Evolutionary conservation across 305 asterid genomes (phyloP).

Genomic region (Ruellia speciosa): DNA sequence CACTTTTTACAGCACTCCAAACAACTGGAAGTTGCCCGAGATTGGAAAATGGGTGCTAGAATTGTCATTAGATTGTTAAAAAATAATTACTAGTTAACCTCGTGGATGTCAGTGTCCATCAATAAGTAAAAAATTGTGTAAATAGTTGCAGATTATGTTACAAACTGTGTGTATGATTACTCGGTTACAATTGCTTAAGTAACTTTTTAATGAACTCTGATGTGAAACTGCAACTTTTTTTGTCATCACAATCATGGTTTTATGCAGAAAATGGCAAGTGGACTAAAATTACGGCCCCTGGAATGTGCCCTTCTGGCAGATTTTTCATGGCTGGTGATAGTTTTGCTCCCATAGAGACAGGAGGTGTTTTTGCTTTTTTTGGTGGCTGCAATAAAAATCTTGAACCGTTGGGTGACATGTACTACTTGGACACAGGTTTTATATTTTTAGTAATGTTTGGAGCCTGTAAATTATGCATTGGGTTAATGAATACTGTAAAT

Average conservation of each 20-base stretch:
- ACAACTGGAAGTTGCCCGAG: background rate
- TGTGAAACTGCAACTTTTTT: background rate
- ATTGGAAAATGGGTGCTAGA: background rate
- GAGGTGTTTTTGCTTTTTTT: conserved; percentile 63
- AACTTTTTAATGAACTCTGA: background rate
- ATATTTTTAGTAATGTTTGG: background rate
- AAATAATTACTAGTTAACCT: background rate
- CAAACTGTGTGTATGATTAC: background rate
- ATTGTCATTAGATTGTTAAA: background rate
- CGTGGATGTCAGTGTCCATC: background rate
- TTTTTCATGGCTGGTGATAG: conserved; percentile 92
- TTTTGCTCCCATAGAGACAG: conserved; percentile 59
- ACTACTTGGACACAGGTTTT: conserved; percentile 79
- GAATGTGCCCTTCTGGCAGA: conserved; percentile 82
- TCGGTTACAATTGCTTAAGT: too few species aligned
- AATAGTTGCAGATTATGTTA: background rate
- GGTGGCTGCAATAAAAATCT: conserved; percentile 95
- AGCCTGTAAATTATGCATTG: background rate
- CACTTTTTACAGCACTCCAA: background rate
- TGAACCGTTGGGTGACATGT: conserved; percentile 83
- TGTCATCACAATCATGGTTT: background rate
- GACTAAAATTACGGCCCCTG: conserved; percentile 56
- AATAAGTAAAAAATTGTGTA: too few species aligned
- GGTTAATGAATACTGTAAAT: background rate
- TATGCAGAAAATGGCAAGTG: conserved; percentile 60